Evolutionary conservation across 2,329 filamentous ascomycete genomes (phyloP).

Genomic region (Paecilomyces dactylethromorphus): DNA sequence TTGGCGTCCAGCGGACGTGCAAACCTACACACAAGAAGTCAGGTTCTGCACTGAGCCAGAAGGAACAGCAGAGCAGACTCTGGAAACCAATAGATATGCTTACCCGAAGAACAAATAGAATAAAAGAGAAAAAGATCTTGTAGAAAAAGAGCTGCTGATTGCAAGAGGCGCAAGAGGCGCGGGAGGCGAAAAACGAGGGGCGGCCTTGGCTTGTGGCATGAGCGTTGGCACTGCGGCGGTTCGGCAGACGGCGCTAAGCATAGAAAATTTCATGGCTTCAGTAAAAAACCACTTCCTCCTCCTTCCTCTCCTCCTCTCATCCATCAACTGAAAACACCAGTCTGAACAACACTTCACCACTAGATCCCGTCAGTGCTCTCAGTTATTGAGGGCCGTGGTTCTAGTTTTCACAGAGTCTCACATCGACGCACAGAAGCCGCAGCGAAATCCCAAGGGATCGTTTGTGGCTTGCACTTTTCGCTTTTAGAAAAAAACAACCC

Average conservation of each 20-base stretch:
- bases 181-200: slow-evolving; percentile 1
- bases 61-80: background rate
- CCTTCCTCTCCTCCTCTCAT: slow-evolving; percentile 12
- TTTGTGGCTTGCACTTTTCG: slow-evolving; percentile 25
- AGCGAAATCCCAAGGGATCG: slow-evolving; percentile 22
- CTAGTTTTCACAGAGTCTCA: slow-evolving; percentile 19
- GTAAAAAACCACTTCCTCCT: slow-evolving; percentile 10
- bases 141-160: background rate
- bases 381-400: slow-evolving; percentile 25
- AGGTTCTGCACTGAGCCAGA: background rate
- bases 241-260: slow-evolving; percentile 17
- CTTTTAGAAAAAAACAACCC: slow-evolving; percentile 16
- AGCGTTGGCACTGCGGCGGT: slow-evolving; percentile 9
- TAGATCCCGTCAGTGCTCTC: slow-evolving; percentile 27
- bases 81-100: background rate
- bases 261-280: slow-evolving; percentile 19
- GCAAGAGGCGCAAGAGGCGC: slow-evolving; percentile 1
- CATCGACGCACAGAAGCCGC: slow-evolving; percentile 16
- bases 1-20: background rate
- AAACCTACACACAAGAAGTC: background rate
- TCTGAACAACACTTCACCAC: slow-evolving; percentile 11
- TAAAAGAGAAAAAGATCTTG: background rate
- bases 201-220: background rate
- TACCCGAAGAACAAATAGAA: background rate
- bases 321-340: slow-evolving; percentile 13